Evolutionary conservation across 306 rosid genomes (phyloP).

Genomic region (Aeschynomene evenia): DNA sequence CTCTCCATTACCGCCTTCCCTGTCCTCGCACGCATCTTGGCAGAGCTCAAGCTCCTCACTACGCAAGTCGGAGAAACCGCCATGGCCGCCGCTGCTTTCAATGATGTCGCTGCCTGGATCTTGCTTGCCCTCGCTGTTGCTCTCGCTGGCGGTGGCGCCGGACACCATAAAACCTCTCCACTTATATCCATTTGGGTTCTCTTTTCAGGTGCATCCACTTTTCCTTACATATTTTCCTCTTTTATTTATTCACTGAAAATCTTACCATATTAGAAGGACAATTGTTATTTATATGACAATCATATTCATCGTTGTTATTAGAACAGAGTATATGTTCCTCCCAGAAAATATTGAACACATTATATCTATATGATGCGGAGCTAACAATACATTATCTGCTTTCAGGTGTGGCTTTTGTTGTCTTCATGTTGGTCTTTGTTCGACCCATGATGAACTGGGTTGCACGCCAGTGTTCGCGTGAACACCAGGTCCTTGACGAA

Average conservation of each 20-base stretch:
- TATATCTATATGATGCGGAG: too few relatives aligned
- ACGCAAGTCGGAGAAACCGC: conserved; percentile 72
- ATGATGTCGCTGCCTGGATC: conserved; percentile 86
- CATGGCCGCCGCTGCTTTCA: conserved; percentile 84
- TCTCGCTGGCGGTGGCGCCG: conserved; percentile 16
- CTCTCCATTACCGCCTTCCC: conserved; percentile 90
- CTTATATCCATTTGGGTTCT: conserved; percentile 26
- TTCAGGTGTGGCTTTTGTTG: conserved; percentile 25
- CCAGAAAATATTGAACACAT: too few relatives aligned
- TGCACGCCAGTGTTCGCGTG: background rate
- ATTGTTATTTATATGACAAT: too few relatives aligned
- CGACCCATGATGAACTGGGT: conserved; percentile 29
- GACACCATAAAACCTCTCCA: conserved; percentile 1
- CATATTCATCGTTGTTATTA: too few relatives aligned
- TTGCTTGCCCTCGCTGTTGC: conserved; percentile 77
- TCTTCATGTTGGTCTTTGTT: background rate
- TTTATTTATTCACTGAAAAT: too few relatives aligned
- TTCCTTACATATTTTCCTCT: too few relatives aligned
- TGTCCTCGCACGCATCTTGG: conserved; percentile 80
- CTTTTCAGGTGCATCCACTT: background rate
- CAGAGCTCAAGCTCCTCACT: conserved; percentile 71
- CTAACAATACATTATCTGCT: background rate
- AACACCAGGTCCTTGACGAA: conserved; percentile 31
- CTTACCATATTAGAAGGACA: too few relatives aligned
- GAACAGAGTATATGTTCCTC: too few relatives aligned